Percentiles rank a stretch among this genome's conserved stretches.
Conservation (phyloP, 2,329 filamentous ascomycete genomes). For the Exophiala spinifera region DNA sequence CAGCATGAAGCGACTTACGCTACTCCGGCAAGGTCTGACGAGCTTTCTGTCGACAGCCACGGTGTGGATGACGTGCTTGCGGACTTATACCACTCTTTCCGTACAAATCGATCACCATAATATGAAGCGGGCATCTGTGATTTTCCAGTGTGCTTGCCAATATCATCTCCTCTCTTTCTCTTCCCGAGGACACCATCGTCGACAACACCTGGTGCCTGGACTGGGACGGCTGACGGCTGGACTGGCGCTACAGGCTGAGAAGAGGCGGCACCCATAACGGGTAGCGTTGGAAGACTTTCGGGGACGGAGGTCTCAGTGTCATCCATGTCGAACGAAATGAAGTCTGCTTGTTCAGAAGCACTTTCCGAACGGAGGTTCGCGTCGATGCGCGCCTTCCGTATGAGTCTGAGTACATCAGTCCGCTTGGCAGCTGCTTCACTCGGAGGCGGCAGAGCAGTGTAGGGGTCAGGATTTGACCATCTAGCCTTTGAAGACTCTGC, state of each 20-base stretch:
- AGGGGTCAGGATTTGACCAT: slow-evolving; percentile 96
- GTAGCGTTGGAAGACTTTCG: neutral
- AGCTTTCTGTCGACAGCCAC: slow-evolving; percentile 8
- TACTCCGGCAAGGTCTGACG: slow-evolving; percentile 16
- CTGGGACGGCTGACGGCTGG: slow-evolving; percentile 8
- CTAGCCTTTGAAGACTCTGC: slow-evolving; percentile 53
- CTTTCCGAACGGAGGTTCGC: slow-evolving; percentile 56
- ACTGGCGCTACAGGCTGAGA: slow-evolving; percentile 37
- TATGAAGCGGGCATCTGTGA: slow-evolving; percentile 32
- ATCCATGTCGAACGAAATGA: slow-evolving; percentile 76
- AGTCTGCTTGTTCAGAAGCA: slow-evolving; percentile 53
- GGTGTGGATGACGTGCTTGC: slow-evolving; percentile 10
- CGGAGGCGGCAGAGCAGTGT: slow-evolving; percentile 78
- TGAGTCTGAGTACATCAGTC: slow-evolving; percentile 83
- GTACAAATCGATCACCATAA: slow-evolving; percentile 15
- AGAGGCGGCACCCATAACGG: slow-evolving; percentile 22
- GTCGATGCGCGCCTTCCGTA: slow-evolving; percentile 78
- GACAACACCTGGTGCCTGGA: slow-evolving; percentile 33
- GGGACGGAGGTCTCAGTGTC: slow-evolving; percentile 33
- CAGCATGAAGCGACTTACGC: slow-evolving; percentile 18
- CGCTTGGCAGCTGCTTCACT: slow-evolving; percentile 72
- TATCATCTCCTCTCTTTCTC: slow-evolving; percentile 67
- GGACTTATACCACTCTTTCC: slow-evolving; percentile 10
- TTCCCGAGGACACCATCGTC: slow-evolving; percentile 54
- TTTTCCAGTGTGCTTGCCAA: slow-evolving; percentile 1